phyloP scores from a whole-genome alignment of 164 flowering plant species.

The Vitis rotundifolia region DNA sequence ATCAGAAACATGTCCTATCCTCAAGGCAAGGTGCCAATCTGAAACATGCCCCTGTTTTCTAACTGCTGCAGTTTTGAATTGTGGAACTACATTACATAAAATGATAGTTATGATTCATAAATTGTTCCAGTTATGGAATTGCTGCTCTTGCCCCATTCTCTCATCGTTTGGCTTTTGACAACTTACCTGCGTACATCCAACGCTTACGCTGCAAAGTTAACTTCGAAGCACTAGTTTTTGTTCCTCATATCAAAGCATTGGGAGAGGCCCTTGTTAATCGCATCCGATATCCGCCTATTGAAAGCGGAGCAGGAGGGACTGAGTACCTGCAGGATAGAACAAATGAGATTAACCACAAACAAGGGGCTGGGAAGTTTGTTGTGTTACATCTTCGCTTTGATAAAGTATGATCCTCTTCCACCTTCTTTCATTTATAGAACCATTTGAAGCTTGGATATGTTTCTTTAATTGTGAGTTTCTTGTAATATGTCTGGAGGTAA shows the following conservation, averaged over 20 bases:
- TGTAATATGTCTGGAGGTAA: background rate
- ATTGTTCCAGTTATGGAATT: conserved; percentile 71
- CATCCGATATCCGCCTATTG: conserved; percentile 48
- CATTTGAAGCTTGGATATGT: background rate
- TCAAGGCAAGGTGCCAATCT: too few species aligned
- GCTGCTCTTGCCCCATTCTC: conserved; percentile 98
- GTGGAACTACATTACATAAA: background rate
- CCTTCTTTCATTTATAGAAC: background rate
- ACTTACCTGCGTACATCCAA: conserved; percentile 74
- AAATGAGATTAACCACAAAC: conserved; percentile 21
- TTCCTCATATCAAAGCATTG: conserved; percentile 67
- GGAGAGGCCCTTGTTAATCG: conserved; percentile 78
- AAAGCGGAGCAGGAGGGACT: conserved; percentile 19
- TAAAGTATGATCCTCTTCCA: conserved; percentile 48
- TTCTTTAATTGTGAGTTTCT: background rate
- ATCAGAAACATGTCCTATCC: too few species aligned
- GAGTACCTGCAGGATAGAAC: conserved; percentile 28
- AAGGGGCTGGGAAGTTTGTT: conserved; percentile 61
- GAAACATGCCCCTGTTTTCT: background rate
- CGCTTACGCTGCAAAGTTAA: conserved; percentile 91
- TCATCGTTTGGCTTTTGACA: conserved; percentile 89
- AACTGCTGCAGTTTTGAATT: background rate
- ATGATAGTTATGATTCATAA: background rate
- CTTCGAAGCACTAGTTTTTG: conserved; percentile 80
- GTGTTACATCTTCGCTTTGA: conserved; percentile 97